phyloP scores from a whole-genome alignment of 257 asterid species.

The Solanum lycopersicoides region DNA sequence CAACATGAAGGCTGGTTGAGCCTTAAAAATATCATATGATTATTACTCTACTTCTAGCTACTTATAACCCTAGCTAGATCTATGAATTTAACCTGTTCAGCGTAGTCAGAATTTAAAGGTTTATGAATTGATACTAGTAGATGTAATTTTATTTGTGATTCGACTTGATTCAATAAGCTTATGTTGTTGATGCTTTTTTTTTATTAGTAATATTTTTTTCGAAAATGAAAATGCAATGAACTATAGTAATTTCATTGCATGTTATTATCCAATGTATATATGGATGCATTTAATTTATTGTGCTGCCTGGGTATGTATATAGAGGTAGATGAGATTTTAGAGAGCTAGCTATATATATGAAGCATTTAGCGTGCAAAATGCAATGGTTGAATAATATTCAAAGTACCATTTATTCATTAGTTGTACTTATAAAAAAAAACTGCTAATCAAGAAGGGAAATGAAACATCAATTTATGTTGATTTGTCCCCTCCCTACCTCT shows the following conservation, averaged over 20 bases:
- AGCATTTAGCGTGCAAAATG: background rate
- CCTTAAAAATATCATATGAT: background rate
- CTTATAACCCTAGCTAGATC: background rate
- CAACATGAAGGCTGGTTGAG: background rate
- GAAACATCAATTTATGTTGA: background rate
- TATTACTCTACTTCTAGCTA: background rate
- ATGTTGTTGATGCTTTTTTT: background rate
- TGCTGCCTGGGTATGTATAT: background rate
- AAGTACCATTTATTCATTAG: background rate
- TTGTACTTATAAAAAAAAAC: background rate
- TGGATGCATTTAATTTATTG: background rate
- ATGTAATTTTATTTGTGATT: background rate
- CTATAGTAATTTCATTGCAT: background rate
- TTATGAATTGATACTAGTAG: background rate
- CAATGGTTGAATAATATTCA: background rate
- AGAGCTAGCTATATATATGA: background rate
- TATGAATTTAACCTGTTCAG: background rate
- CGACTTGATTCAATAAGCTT: background rate
- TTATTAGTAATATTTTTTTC: too few species aligned
- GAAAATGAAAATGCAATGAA: background rate
- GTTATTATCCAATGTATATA: background rate
- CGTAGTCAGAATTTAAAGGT: fast-evolving
- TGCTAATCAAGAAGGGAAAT: background rate
- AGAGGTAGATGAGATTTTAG: background rate
- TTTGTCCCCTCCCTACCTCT: background rate